phyloP scores from a whole-genome alignment of 2,329 filamentous ascomycete species.

The Geosmithia morbida region DNA sequence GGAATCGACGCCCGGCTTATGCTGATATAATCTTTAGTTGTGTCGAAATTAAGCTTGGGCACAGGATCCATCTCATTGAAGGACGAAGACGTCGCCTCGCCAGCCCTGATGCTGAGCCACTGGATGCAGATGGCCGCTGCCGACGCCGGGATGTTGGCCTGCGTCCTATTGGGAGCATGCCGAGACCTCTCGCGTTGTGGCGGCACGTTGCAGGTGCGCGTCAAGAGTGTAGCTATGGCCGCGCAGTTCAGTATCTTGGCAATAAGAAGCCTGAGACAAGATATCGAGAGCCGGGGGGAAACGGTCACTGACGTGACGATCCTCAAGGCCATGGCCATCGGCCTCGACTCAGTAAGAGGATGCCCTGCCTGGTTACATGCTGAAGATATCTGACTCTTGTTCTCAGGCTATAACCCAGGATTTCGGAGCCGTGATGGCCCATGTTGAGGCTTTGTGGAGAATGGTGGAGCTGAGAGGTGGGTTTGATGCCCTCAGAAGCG shows the following conservation, averaged over 20 bases:
- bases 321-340: not conserved
- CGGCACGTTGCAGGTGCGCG: not conserved
- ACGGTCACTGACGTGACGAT: not conserved
- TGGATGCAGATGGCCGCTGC: not conserved
- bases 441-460: not conserved
- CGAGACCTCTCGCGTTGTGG: not conserved
- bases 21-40: not conserved
- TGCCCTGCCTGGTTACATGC: not conserved
- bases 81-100: not conserved
- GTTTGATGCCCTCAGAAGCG: not conserved
- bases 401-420: not conserved
- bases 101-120: not conserved
- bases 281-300: not conserved
- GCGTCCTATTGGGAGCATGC: not conserved
- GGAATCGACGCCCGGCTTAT: not conserved
- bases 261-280: not conserved
- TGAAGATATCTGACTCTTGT: not conserved
- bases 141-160: not conserved
- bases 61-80: not conserved
- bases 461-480: not conserved
- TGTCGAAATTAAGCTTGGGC: not conserved
- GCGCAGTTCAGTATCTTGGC: not conserved
- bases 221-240: not conserved
- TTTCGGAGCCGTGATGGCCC: not conserved
- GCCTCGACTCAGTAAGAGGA: not conserved